phyloP scores from a whole-genome alignment of 306 rosid species.

The Corylus americana region DNA sequence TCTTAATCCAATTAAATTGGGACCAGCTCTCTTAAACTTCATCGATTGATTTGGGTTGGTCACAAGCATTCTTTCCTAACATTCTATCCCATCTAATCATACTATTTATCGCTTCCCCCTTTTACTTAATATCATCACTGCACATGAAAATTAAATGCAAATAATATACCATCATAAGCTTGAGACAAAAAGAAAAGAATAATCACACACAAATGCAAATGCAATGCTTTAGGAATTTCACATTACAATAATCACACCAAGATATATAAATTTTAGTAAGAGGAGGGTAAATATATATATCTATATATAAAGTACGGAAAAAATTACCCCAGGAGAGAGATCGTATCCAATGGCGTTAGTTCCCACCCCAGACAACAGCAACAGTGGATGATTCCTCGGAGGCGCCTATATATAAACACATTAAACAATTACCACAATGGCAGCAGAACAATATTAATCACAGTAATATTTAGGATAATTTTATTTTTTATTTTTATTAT shows the following conservation, averaged over 20 bases:
- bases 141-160: too few species aligned
- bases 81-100: neutral
- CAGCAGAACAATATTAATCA: neutral
- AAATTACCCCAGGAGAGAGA: constrained; percentile 76
- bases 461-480: neutral
- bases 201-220: neutral
- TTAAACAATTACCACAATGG: neutral
- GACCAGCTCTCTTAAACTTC: neutral
- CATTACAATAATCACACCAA: neutral
- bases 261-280: neutral
- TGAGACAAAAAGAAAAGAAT: too few species aligned
- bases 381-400: constrained; percentile 80
- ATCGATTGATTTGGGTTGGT: neutral
- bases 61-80: neutral
- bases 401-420: constrained; percentile 56
- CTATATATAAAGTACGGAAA: neutral
- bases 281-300: neutral
- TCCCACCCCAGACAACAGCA: constrained; percentile 92
- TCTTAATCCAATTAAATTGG: neutral
- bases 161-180: too few species aligned
- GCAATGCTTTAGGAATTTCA: neutral
- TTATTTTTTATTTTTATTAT: too few species aligned
- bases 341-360: constrained; percentile 98
- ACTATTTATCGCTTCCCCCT: neutral
- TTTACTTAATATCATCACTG: too few species aligned